Conservation (phyloP, 1,139 yeast genomes). For the Blastobotrys apis region DNA sequence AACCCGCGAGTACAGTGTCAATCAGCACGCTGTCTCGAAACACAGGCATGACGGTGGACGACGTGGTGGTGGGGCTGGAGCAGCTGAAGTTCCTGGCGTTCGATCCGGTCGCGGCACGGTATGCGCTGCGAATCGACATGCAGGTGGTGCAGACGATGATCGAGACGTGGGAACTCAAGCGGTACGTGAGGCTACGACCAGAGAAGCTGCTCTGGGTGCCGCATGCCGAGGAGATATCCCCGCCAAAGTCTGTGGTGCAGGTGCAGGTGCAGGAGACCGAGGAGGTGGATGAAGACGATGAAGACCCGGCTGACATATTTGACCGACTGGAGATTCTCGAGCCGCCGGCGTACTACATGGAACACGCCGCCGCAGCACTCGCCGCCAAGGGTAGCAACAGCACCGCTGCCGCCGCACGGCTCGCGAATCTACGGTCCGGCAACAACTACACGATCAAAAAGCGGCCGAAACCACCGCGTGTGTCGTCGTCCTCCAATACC, state of each 20-base stretch:
- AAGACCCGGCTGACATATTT: constrained; percentile 11
- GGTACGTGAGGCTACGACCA: constrained; percentile 50
- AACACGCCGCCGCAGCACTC: neutral
- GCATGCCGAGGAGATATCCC: neutral
- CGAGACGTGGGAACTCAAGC: constrained; percentile 52
- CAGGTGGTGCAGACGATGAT: constrained; percentile 44
- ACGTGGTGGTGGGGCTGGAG: constrained; percentile 83
- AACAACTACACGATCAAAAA: neutral
- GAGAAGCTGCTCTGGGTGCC: constrained; percentile 54
- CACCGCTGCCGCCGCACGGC: neutral
- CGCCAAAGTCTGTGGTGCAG: constrained; percentile 1
- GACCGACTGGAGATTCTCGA: constrained; percentile 5
- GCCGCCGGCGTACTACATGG: neutral
- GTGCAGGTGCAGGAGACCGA: neutral
- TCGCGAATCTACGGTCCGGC: neutral
- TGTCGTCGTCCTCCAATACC: neutral
- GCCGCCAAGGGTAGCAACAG: no score
- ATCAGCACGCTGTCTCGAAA: constrained; percentile 57
- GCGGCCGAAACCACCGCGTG: no score
- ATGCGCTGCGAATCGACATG: constrained; percentile 53
- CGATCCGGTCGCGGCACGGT: constrained; percentile 37
- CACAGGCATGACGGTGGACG: constrained; percentile 81
- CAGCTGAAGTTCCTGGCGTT: constrained; percentile 59
- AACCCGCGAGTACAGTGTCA: constrained; percentile 38
- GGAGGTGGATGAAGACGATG: neutral